Base-by-base conservation (phyloP, 169 alveolate genomes). In the Amoebophrya sp. region DNA sequence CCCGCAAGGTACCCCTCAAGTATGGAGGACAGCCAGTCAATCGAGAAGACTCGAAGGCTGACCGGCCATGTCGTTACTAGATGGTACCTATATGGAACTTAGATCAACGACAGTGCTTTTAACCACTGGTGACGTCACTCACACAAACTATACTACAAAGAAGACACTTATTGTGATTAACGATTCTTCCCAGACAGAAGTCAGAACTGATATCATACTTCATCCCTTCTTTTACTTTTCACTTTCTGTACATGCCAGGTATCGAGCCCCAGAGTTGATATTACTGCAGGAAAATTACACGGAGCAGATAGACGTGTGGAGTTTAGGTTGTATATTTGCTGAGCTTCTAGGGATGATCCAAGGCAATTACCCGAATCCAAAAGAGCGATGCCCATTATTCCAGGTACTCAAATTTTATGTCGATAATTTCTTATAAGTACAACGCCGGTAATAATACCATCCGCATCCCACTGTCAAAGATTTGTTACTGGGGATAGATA, bases 261-360 rank as follows among this genome's bases (percentile, higher is more conserved):
- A 98, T 94, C 95, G 99, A 41, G 99, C 99, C 0, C 99, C 99
- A 29, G 99, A 98, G 95, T 96, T 98, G 36, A 98, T 98, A 91
- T 93, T 98, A 41, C 94, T 98, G 89, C 99, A 98, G 92, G 98
- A 98, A 91, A 97, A 97, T 93, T 98, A 98, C 95, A 98, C 98
- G 34, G 98, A 97, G 39, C 65, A 47, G 65, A 98, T 98, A 39
- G 99, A 99, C 94, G 98, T 99, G 77, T 99, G 99, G 99, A 97
- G 99, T 2, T 96, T 98, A 29, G 99, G 99, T 18, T 98, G 99
- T 93, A 98, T 98, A 39, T 98, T 97, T 93, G 99, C 98, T 2
- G 99, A 98, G 94, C 95, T 98, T 40, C 94, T 98, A 91, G 97
- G 91, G 95, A 97, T 91, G 97, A 97, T 91, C 92, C 96, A 98